Percentiles rank a stretch among this genome's conserved stretches.
Conservation (phyloP, 495 filamentous ascomycete genomes). For the Achaetomiella virescens region DNA sequence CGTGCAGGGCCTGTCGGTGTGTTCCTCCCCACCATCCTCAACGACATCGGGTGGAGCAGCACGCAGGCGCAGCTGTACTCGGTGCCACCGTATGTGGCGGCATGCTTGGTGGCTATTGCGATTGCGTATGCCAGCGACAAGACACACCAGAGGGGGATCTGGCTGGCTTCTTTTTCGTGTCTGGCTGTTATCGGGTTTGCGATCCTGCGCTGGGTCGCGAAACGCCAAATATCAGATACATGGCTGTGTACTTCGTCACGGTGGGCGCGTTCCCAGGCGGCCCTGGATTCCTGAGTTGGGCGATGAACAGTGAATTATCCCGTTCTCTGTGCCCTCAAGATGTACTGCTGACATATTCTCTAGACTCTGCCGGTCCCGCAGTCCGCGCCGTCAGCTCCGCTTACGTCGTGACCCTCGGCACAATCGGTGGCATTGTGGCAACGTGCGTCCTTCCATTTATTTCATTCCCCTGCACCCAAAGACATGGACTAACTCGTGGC, state of each 20-base stretch:
- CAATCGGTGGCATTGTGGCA: conserved; percentile 51
- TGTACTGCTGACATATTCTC: not conserved
- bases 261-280: conserved; percentile 48
- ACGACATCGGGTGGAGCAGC: conserved; percentile 40
- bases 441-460: conserved; percentile 27
- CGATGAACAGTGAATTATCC: conserved; percentile 41
- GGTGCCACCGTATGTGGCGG: conserved; percentile 47
- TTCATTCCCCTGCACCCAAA: not conserved
- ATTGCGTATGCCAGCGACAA: conserved; percentile 56
- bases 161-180: conserved; percentile 36
- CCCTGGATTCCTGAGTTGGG: conserved; percentile 51
- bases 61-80: conserved; percentile 44
- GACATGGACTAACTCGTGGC: not conserved
- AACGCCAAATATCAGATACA: conserved; percentile 30
- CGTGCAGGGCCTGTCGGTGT: conserved; percentile 46
- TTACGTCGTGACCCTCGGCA: conserved; percentile 51
- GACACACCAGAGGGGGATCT: conserved; percentile 57
- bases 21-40: conserved; percentile 47
- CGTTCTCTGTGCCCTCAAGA: not conserved
- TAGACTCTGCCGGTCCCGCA: conserved; percentile 48
- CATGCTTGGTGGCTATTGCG: conserved; percentile 50
- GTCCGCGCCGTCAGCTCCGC: conserved; percentile 49
- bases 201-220: conserved; percentile 25
- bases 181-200: conserved; percentile 43
- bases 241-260: conserved; percentile 45